Conservation (phyloP, 2,329 filamentous ascomycete species). For the Fusarium ramigenum region DNA sequence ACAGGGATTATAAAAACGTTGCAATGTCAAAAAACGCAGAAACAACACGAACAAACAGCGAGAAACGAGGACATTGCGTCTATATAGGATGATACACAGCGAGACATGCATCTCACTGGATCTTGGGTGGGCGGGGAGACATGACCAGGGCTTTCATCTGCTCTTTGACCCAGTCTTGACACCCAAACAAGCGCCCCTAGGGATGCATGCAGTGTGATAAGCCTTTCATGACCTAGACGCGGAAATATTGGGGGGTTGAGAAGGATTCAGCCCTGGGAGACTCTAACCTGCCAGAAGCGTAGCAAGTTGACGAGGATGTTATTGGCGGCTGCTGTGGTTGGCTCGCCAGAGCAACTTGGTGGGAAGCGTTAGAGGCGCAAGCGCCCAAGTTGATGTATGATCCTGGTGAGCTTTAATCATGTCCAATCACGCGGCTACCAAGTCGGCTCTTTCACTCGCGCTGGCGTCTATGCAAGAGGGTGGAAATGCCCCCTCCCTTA, state of each 20-base stretch:
- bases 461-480: slow-evolving; percentile 46
- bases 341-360: slow-evolving; percentile 26
- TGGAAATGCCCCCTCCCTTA: slow-evolving; percentile 16
- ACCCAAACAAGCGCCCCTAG: slow-evolving; percentile 43
- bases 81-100: slow-evolving; percentile 40
- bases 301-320: slow-evolving; percentile 24
- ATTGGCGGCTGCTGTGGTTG: slow-evolving; percentile 33
- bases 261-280: slow-evolving; percentile 32
- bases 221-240: slow-evolving; percentile 34
- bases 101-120: slow-evolving; percentile 24
- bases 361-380: slow-evolving; percentile 44
- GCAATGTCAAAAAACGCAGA: slow-evolving; percentile 34
- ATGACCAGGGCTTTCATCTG: slow-evolving; percentile 8
- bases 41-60: slow-evolving; percentile 28
- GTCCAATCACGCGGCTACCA: slow-evolving; percentile 45
- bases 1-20: slow-evolving; percentile 38
- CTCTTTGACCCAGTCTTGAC: slow-evolving; percentile 15
- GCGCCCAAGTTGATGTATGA: slow-evolving; percentile 29
- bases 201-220: slow-evolving; percentile 46
- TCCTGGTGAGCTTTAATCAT: slow-evolving; percentile 24
- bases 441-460: slow-evolving; percentile 42
- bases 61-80: slow-evolving; percentile 41
- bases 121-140: slow-evolving; percentile 9
- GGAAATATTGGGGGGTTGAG: slow-evolving; percentile 18
- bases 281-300: slow-evolving; percentile 19